A percentile compares a stretch with the other conserved stretches of the same genome.
Conservation (phyloP, 768 basidiomycete species). For the Krasilnikovozyma curviuscula region DNA sequence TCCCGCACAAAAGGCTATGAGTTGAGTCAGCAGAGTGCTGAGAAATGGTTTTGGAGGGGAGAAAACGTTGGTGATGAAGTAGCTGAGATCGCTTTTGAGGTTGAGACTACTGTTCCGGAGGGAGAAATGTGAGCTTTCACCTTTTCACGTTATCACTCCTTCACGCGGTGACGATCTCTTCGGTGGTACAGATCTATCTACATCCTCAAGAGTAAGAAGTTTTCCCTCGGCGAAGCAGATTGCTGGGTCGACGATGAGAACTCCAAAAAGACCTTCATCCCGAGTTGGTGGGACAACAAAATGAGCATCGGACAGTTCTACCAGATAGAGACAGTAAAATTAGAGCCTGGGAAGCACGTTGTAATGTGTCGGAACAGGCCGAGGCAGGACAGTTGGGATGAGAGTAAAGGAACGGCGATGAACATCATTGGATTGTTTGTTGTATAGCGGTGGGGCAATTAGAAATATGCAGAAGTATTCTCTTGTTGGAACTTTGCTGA, state of each 20-base stretch:
- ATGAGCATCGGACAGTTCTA: no score
- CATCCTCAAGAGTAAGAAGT: neutral
- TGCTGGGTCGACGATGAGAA: conserved; percentile 4
- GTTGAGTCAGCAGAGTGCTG: neutral
- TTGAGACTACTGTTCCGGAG: neutral
- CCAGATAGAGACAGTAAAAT: no score
- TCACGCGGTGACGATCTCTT: neutral
- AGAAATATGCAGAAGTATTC: no score
- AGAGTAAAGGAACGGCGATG: no score
- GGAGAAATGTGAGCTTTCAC: neutral
- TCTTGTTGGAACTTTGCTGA: no score
- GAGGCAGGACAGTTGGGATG: no score
- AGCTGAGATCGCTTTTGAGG: conserved; percentile 1
- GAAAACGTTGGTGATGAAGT: neutral
- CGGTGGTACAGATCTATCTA: neutral
- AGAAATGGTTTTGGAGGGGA: neutral
- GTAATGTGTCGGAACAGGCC: no score
- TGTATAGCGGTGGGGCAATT: no score
- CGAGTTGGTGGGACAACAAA: no score
- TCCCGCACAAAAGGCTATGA: neutral
- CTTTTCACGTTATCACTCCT: neutral
- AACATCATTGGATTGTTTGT: no score
- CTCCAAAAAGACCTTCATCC: no score
- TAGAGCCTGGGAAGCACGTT: no score
- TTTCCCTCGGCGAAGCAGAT: neutral